These are phyloP conservation scores for Phytopythium delawarense DNA, from an alignment of 352 stramenopile genomes.

Conservation along the genomic window DNA sequence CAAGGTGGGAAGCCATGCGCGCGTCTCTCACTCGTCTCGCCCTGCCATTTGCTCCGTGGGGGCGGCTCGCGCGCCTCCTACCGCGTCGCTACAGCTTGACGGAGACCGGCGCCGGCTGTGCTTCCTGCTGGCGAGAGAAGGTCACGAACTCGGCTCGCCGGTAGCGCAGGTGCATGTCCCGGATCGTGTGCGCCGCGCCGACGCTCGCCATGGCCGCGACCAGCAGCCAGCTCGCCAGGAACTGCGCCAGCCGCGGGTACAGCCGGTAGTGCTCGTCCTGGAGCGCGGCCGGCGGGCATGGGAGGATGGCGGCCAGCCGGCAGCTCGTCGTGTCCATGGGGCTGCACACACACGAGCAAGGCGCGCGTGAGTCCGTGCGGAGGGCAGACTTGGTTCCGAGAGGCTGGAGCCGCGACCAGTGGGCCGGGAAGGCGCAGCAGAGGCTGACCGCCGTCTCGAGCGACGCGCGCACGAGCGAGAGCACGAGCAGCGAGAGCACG, in stretches of 20 bases:
- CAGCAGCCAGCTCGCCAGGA: slow-evolving; percentile 38
- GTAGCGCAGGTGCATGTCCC: slow-evolving; percentile 33
- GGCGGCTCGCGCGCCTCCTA: no score
- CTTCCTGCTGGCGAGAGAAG: slow-evolving; percentile 24
- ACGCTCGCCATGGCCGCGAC: slow-evolving; percentile 39
- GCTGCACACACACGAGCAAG: slow-evolving; percentile 15
- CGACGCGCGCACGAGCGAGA: slow-evolving; percentile 35
- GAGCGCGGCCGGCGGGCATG: slow-evolving; percentile 30
- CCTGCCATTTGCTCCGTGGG: neutral
- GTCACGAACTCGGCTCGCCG: slow-evolving; percentile 36
- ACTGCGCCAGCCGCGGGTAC: slow-evolving; percentile 31
- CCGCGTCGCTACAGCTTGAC: slow-evolving; percentile 8
- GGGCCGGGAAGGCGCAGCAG: slow-evolving; percentile 44
- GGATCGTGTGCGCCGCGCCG: slow-evolving; percentile 26
- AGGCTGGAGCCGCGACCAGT: slow-evolving; percentile 31
- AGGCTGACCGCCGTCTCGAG: slow-evolving; percentile 43
- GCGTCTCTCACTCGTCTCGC: neutral
- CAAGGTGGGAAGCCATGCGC: neutral
- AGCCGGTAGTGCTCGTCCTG: slow-evolving; percentile 34
- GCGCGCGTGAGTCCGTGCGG: neutral
- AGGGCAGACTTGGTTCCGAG: neutral
- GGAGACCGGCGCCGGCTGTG: slow-evolving; percentile 4
- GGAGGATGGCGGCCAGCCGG: slow-evolving; percentile 34
- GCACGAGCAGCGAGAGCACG: slow-evolving; percentile 31
- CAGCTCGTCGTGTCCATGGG: slow-evolving; percentile 27